Evolutionary conservation across 805 yeast genomes (phyloP), one percentile per base, ranked within the genome.

Genomic region (Pichia cabralensis): DNA sequence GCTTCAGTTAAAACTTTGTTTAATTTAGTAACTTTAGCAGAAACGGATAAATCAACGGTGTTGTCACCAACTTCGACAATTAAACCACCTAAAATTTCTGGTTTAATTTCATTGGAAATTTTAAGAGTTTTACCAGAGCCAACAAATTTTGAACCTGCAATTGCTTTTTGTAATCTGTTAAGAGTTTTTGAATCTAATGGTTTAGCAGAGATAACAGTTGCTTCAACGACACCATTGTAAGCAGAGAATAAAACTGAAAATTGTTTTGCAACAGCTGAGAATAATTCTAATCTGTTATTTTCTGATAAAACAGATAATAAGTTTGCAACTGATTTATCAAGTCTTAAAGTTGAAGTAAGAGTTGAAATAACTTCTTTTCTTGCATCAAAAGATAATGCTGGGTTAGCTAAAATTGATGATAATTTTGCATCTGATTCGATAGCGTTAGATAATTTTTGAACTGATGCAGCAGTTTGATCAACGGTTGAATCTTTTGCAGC

Each of bases 51-150:
- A 66, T 92, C 98, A 52, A 86, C 95, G 44, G 97, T 88, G 64
- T 80, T 84, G 69, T 89, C 98, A 56, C 89, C 96, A 52, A 92
- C 84, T 65, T 88, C 95, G 41, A 92, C 95, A 49, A 92, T 67
- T 60, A 92, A 74, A 53, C 98, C 98, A 57, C 98, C 98, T 60
- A 83, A 71, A 58, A 92, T 83, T 46, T 81, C 92, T 45, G 95
- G 84, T 67, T 85, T 77, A 44, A 89, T 82, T 46, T 69, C 69
- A 71, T 86, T 89, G 49, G 75, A 65, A 50, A 92, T 67, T 69
- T 80, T 80, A 61, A 92, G 75, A 51, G 89, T 74, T 72, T 88
- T 81, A 52, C 84, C 89, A 38, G 68, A 62, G 49, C 95, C 95
- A 43, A 89, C 94, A 54, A 76, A 80, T 48, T 71, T 62, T 31